Evolutionary conservation across 2,329 filamentous ascomycete species (phyloP), one percentile per base, ranked within the genome.

Genomic region (Hypoxylon sp.): DNA sequence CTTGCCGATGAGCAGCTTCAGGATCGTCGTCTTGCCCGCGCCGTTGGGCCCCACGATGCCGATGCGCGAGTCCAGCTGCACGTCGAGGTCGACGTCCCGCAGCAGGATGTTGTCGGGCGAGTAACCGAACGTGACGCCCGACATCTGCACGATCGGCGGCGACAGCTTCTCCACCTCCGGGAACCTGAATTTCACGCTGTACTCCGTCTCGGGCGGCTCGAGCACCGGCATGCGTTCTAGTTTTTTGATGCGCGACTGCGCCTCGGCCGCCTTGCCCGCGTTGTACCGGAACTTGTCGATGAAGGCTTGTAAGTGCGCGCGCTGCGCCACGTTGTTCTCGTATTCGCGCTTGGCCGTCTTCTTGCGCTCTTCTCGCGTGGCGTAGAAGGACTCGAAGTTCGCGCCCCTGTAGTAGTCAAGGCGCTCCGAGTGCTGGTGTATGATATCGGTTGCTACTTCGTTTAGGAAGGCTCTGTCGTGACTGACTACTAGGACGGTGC

Each of bases 211-310:
- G 5, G 95, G 96, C 0, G 94, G 78, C 72, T 97, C 91, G 54
- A 99, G 85, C 1, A 97, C 83, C 1, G 96, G 95, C 92, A 99
- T 97, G 75, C 91, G 93, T 79, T 99, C 96, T 65, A 99, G 84
- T 78, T 99, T 99, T 86, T 99, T 99, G 86, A 99, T 98, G 74
- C 95, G 90, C 0, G 94, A 98, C 76, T 99, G 95, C 1, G 95
- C 95, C 83, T 99, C 95, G 7, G 94, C 97, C 0, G 95, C 97
- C 79, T 99, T 99, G 74, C 94, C 95, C 26, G 95, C 95, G 76
- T 99, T 99, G 85, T 99, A 99, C 55, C 95, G 89, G 85, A 99
- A 99, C 81, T 99, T 99, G 86, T 99, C 95, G 81, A 99, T 99
- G 80, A 99, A 99, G 26, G 92, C 90, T 82, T 99, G 95, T 67